These are phyloP conservation scores for Cryptococcus neoformans DNA, from an alignment of 1,284 basidiomycete species.

Conservation along the genomic window DNA sequence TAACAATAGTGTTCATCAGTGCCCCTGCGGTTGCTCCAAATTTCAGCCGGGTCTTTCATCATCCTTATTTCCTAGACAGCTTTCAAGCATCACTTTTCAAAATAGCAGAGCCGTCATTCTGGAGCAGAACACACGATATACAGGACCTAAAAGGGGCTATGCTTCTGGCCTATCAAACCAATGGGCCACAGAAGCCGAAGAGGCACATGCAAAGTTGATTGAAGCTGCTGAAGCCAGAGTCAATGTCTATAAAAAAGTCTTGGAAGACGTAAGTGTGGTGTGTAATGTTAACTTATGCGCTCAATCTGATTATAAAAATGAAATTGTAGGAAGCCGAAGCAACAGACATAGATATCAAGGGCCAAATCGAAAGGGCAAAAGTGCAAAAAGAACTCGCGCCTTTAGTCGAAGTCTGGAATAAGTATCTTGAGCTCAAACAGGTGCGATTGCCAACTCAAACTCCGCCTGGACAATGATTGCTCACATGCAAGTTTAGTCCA, in stretches of 20 bases:
- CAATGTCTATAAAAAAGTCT: constrained; percentile 14
- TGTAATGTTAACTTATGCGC: neutral
- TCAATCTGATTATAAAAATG: neutral
- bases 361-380: constrained; percentile 53
- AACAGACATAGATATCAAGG: constrained; percentile 23
- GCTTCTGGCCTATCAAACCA: neutral
- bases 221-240: constrained; percentile 18
- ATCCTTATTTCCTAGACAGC: too few relatives aligned
- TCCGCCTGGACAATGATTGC: neutral
- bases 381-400: constrained; percentile 51
- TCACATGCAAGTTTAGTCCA: constrained; percentile 51
- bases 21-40: too few relatives aligned
- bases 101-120: too few relatives aligned
- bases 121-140: too few relatives aligned
- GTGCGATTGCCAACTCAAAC: constrained; percentile 40
- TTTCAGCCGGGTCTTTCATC: too few relatives aligned
- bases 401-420: constrained; percentile 47
- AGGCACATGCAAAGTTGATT: constrained; percentile 20
- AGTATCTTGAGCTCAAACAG: constrained; percentile 53
- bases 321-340: constrained; percentile 13
- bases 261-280: constrained; percentile 18
- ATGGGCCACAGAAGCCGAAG: constrained; percentile 17
- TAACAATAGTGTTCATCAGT: too few relatives aligned
- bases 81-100: too few relatives aligned
- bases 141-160: too few relatives aligned